These are phyloP conservation scores for Osmanthus fragrans DNA, from an alignment of 257 asterid genomes.

Conservation along the genomic window DNA sequence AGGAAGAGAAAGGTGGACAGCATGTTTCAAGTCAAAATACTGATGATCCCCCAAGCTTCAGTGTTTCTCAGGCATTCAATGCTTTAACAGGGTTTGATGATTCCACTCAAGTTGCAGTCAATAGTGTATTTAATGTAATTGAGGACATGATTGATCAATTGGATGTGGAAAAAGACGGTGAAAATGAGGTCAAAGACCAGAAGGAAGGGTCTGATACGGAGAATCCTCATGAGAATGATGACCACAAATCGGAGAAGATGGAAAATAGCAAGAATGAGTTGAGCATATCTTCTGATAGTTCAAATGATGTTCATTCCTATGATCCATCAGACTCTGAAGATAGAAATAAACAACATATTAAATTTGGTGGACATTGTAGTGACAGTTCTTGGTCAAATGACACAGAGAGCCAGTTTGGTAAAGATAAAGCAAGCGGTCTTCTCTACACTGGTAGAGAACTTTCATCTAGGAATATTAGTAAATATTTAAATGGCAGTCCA, in stretches of 20 bases:
- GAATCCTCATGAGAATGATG: constrained; percentile 28
- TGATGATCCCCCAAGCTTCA: constrained; percentile 53
- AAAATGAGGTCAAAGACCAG: constrained; percentile 37
- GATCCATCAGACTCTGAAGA: constrained; percentile 29
- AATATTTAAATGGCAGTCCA: constrained; percentile 34
- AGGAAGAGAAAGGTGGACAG: constrained; percentile 43
- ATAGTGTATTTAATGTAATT: constrained; percentile 76
- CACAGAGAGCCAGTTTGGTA: constrained; percentile 28
- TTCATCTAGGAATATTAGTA: constrained; percentile 32
- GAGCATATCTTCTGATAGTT: constrained; percentile 30
- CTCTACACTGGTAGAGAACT: constrained; percentile 36
- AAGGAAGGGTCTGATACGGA: constrained; percentile 29
- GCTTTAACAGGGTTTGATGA: constrained; percentile 89
- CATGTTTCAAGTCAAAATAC: constrained; percentile 36
- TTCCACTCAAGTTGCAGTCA: constrained; percentile 93
- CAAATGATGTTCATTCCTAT: constrained; percentile 26
- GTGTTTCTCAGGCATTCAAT: constrained; percentile 77
- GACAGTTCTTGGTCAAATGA: constrained; percentile 24
- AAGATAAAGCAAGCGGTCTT: constrained; percentile 31
- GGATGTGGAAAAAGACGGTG: constrained; percentile 50
- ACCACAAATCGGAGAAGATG: constrained; percentile 30
- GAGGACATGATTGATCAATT: constrained; percentile 82
- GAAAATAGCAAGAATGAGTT: constrained; percentile 24
- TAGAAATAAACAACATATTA: constrained; percentile 13
- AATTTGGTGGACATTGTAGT: constrained; percentile 10